A percentile compares a stretch with the other conserved stretches of the same genome.
Conservation (phyloP, 331 rosid genomes). For the Stylosanthes scabra region DNA sequence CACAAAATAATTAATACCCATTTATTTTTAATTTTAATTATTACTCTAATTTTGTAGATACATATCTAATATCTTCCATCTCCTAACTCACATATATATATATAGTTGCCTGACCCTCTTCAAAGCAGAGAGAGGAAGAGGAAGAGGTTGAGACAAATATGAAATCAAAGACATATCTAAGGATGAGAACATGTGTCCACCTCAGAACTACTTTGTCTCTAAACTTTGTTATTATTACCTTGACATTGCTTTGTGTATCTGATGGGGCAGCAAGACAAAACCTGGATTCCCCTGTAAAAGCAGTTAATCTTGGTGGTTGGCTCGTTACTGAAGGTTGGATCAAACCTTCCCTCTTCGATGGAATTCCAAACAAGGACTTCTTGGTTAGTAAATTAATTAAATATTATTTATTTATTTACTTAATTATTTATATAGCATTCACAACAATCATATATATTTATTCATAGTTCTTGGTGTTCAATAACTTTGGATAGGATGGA, state of each 20-base stretch:
- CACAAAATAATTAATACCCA: too few species aligned
- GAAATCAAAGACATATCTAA: slow-evolving; percentile 1
- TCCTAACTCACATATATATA: not conserved
- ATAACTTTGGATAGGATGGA: slow-evolving; percentile 62
- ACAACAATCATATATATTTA: not conserved
- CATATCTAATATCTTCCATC: not conserved
- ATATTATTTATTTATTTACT: too few species aligned
- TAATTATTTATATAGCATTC: not conserved
- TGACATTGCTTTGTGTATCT: slow-evolving; percentile 13
- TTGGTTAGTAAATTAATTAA: slow-evolving; percentile 48
- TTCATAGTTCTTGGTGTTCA: not conserved
- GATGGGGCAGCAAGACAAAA: slow-evolving; percentile 22
- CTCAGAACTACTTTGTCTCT: slow-evolving; percentile 34
- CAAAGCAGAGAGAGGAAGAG: not conserved
- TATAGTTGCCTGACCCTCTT: not conserved
- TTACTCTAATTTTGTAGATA: too few species aligned
- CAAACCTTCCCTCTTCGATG: slow-evolving; percentile 81
- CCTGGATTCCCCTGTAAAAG: slow-evolving; percentile 42
- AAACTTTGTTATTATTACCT: slow-evolving; percentile 27
- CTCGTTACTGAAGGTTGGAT: slow-evolving; percentile 87
- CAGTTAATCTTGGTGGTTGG: slow-evolving; percentile 88
- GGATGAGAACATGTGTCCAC: slow-evolving; percentile 34
- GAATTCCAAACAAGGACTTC: slow-evolving; percentile 75
- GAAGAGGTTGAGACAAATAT: not conserved
- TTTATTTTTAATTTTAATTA: too few species aligned